Conservation (phyloP, 1,284 basidiomycete genomes). For the Sanghuangporus sanghuang region DNA sequence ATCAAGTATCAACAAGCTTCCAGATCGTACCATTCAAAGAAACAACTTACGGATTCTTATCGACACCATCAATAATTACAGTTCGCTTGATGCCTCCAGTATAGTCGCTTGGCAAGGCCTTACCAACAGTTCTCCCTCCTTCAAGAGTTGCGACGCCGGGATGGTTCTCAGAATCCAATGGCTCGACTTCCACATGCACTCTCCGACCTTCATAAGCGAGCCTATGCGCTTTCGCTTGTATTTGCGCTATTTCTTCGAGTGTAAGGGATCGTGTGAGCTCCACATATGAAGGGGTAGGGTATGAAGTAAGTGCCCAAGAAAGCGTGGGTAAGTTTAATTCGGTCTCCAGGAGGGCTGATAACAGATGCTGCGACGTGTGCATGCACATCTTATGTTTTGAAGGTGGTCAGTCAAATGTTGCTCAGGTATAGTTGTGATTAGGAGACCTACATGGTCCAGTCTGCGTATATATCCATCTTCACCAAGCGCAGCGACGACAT, state of each 20-base stretch:
- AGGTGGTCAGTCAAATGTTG: background rate
- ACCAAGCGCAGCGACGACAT: slow-evolving; percentile 53
- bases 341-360: slow-evolving; percentile 77
- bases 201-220: slow-evolving; percentile 18
- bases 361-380: slow-evolving; percentile 80
- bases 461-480: slow-evolving; percentile 65
- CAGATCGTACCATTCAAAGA: background rate
- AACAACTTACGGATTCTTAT: slow-evolving; percentile 65
- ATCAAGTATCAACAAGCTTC: slow-evolving; percentile 9
- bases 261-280: slow-evolving; percentile 39
- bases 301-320: slow-evolving; percentile 75
- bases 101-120: slow-evolving; percentile 63
- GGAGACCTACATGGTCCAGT: slow-evolving; percentile 66
- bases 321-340: slow-evolving; percentile 69
- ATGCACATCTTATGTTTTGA: slow-evolving; percentile 60
- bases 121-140: slow-evolving; percentile 44
- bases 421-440: background rate
- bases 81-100: slow-evolving; percentile 76
- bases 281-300: slow-evolving; percentile 42
- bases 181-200: slow-evolving; percentile 46
- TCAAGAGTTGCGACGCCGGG: slow-evolving; percentile 34
- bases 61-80: slow-evolving; percentile 75
- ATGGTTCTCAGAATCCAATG: slow-evolving; percentile 43
- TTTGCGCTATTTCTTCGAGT: slow-evolving; percentile 31
- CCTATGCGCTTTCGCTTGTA: slow-evolving; percentile 34